Conservation (phyloP, 163 green algal genomes). For the Scenedesmus sp. region DNA sequence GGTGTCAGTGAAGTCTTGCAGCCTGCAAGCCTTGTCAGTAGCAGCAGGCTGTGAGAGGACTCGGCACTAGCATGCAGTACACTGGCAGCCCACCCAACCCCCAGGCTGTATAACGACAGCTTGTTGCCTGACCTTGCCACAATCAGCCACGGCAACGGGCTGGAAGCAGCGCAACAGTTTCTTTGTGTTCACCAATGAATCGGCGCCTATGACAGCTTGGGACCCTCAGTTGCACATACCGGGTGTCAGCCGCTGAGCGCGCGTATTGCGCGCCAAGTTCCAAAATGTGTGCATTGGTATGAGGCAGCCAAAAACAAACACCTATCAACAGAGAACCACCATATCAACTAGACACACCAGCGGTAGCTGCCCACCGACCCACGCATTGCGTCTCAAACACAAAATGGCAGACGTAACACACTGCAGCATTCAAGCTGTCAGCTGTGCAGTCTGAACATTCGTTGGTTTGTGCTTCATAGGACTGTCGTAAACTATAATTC, state of each 20-base stretch:
- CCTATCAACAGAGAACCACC: neutral
- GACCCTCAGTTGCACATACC: neutral
- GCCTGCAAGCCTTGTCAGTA: too few species aligned
- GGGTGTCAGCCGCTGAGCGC: neutral
- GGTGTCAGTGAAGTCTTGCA: too few species aligned
- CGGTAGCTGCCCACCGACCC: neutral
- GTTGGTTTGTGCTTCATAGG: too few species aligned
- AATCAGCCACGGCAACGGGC: neutral
- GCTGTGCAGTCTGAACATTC: neutral
- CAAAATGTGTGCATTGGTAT: neutral
- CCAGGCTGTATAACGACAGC: neutral
- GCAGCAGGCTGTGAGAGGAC: too few species aligned
- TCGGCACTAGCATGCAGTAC: too few species aligned
- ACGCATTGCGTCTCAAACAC: neutral
- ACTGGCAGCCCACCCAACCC: too few species aligned
- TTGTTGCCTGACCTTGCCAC: neutral
- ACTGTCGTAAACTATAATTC: too few species aligned
- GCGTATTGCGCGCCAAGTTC: neutral
- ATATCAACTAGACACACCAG: neutral
- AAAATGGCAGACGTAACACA: conserved; percentile 16
- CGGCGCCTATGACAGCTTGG: neutral
- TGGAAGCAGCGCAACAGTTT: neutral
- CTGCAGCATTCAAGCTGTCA: neutral
- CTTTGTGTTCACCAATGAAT: neutral
- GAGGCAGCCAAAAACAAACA: neutral